Evolutionary conservation across 2,329 filamentous ascomycete genomes (phyloP).

Genomic region (Sclerotiophoma versabilis): DNA sequence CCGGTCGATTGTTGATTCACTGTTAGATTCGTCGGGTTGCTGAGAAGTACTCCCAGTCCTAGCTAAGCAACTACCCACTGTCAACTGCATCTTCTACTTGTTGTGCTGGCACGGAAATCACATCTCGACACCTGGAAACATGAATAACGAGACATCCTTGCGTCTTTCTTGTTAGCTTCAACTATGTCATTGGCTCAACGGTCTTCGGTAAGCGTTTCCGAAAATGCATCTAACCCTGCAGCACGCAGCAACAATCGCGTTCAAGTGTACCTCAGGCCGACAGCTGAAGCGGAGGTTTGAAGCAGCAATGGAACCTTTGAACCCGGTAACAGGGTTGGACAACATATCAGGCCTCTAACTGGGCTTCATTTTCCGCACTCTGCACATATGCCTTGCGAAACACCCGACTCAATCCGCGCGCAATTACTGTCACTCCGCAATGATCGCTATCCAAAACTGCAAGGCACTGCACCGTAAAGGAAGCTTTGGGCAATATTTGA

Average conservation of each 20-base stretch:
- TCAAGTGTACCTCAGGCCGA: neutral
- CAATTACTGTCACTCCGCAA: conserved; percentile 2
- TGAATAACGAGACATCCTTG: neutral
- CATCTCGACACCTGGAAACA: neutral
- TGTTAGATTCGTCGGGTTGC: neutral
- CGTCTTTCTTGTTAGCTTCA: neutral
- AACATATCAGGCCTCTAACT: neutral
- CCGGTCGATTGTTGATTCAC: neutral
- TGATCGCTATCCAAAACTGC: neutral
- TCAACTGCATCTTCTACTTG: neutral
- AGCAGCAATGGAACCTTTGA: neutral
- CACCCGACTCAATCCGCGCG: neutral
- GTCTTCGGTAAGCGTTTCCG: neutral
- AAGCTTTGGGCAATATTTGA: neutral
- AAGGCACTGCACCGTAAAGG: neutral
- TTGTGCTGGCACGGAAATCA: neutral
- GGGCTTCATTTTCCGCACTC: neutral
- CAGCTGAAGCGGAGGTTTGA: conserved; percentile 8
- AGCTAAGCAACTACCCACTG: neutral
- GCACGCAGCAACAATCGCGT: conserved; percentile 1
- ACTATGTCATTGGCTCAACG: neutral
- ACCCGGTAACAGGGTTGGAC: neutral
- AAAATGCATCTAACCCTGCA: neutral
- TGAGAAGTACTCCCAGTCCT: neutral
- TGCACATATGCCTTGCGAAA: neutral